A percentile compares a stretch with the other conserved stretches of the same genome.
phyloP scores from a whole-genome alignment of 352 stramenopile species.

The Phytophthora tubulina region DNA sequence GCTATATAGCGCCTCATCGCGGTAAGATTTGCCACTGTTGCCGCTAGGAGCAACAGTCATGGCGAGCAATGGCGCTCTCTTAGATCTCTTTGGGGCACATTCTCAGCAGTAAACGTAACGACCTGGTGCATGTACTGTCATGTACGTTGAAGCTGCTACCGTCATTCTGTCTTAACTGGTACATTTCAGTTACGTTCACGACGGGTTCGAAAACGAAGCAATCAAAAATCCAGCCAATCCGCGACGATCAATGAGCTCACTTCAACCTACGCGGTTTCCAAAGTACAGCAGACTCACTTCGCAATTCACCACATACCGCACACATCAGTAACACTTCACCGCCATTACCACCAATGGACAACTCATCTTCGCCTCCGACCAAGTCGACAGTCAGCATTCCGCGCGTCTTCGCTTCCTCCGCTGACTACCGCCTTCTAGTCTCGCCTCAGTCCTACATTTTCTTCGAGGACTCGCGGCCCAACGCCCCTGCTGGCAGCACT shows the following conservation, averaged over 20 bases:
- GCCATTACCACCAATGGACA: background rate
- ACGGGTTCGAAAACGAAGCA: constrained; percentile 9
- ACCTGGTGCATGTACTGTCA: no score
- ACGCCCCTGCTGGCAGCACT: constrained; percentile 17
- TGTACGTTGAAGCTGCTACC: background rate
- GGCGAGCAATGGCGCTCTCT: no score
- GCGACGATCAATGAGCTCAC: background rate
- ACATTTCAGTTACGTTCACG: constrained; percentile 9
- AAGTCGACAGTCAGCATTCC: constrained; percentile 13
- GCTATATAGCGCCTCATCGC: no score
- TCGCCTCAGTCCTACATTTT: constrained; percentile 31
- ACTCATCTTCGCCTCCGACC: background rate
- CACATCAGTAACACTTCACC: constrained; percentile 1
- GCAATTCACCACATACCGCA: constrained; percentile 8
- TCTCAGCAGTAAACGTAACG: no score
- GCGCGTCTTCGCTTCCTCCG: constrained; percentile 38
- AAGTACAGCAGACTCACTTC: constrained; percentile 6
- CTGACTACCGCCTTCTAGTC: constrained; percentile 30
- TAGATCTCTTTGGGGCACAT: no score
- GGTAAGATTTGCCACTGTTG: no score
- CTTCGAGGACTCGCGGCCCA: constrained; percentile 53
- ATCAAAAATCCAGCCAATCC: constrained; percentile 20
- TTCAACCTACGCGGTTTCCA: constrained; percentile 6
- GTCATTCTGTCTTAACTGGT: constrained; percentile 3
- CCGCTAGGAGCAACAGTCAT: no score